Evolutionary conservation across 2,329 filamentous ascomycete genomes (phyloP), one percentile per base, ranked within the genome.

Genomic region (Cordyceps javanica): DNA sequence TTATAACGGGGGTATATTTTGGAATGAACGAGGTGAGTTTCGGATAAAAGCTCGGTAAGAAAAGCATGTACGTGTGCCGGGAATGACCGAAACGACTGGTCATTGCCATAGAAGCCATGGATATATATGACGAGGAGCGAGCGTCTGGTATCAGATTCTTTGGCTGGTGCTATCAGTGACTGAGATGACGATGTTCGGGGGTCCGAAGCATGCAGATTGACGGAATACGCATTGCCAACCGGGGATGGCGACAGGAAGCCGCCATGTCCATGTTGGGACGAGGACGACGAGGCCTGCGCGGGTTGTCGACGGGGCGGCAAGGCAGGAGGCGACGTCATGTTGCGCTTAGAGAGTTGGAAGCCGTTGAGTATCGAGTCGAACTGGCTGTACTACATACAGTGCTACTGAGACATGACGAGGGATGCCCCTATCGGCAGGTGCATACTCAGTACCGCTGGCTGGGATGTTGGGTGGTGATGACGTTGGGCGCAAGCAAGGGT

Each of bases 41-140:
- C 86, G 23, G 77, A 75, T 13, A 96, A 73, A 0, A 86, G 77
- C 9, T 82, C 76, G 13, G 83, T 83, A 39, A 95, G 77, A 36
- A 89, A 79, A 63, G 85, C 82, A 70, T 97, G 92, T 4, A 96
- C 82, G 73, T 96, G 91, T 8, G 89, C 89, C 0, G 92, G 92
- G 65, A 97, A 96, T 45, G 88, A 90, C 61, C 86, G 83, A 68
- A 97, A 97, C 59, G 89, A 95, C 32, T 88, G 88, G 70, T 94
- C 89, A 60, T 90, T 88, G 53, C 92, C 91, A 79, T 94, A 88
- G 73, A 95, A 96, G 60, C 92, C 91, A 74, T 96, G 92, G 57
- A 96, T 85, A 69, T 91, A 96, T 55, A 96, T 77, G 23, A 96
- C 69, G 1, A 97, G 79, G 25, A 97, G 77, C 26, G 77, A 82